Base-by-base conservation (phyloP, 768 basidiomycete genomes). In the Lactifluus piperatus region DNA sequence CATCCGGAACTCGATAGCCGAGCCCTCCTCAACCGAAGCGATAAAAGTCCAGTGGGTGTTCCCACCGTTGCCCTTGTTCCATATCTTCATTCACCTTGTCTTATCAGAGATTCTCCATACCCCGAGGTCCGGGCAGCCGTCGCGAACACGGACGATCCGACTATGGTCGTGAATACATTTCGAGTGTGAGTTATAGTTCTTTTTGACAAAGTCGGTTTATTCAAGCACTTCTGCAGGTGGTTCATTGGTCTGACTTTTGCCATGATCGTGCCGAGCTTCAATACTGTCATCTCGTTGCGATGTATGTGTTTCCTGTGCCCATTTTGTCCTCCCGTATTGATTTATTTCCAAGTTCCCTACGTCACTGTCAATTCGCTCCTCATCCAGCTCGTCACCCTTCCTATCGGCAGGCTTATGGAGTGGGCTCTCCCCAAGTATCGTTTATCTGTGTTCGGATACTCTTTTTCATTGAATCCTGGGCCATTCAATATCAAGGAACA, bases 401-500 rank as follows among this genome's bases (percentile, higher is more conserved):
- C 92, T 1, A 66, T 84, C 47, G 93, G 92, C 51, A 88, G 83
- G 68, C 74, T 75, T 47, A 73, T 92, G 22, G 89, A 84, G 58
- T 79, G 73, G 51, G 68, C 82, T 56, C 81, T 91, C 26, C 91
- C 89, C 3, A 80, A 72, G 4, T 81, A 73, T 22, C 80, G 74
- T 57, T 81, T 88, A 78, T 81, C 75, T 52, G 84, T 81, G 20
- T 85, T 88, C 62, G 85, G 87, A 37, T 84, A 82, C 72, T 75
- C 78, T 20, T 87, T 87, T 84, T 80, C 86, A 10, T 70, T 91
- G 50, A 91, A 86, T 64, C 84, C 84, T 0, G 92, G 91, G 0
- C 90, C 88, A 3, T 94, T 94, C 76, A 85, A 81, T 62, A 84
- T 94, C 78, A 94, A 94, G 77, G 92, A 94, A 68, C 92, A 94